phyloP scores from a whole-genome alignment of 2,329 filamentous ascomycete genomes.

The Rhynchosporium agropyri region DNA sequence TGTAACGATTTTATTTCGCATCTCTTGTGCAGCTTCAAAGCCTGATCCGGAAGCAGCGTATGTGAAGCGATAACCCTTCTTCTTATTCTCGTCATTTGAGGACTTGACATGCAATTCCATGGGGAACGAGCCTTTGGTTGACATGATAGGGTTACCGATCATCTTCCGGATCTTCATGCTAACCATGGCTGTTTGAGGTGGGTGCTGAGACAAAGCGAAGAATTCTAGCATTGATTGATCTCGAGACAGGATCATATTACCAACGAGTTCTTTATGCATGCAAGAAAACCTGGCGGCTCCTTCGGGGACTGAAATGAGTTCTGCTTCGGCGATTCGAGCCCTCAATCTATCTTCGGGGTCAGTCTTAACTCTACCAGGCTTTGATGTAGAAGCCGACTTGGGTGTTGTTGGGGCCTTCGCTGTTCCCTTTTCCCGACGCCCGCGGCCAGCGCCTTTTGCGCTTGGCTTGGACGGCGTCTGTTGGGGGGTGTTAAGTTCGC shows the following conservation, averaged over 20 bases:
- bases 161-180: constrained; percentile 31
- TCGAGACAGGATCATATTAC: constrained; percentile 37
- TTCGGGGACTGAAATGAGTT: constrained; percentile 26
- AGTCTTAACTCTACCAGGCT: neutral
- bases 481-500: neutral
- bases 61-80: constrained; percentile 35
- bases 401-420: neutral
- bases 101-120: constrained; percentile 39
- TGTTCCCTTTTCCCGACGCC: neutral
- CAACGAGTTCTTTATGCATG: constrained; percentile 30
- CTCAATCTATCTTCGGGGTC: constrained; percentile 8
- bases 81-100: constrained; percentile 19
- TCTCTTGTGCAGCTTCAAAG: constrained; percentile 31
- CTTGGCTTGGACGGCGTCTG: neutral
- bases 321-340: constrained; percentile 16
- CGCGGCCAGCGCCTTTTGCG: neutral
- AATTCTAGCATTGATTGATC: constrained; percentile 36
- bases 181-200: constrained; percentile 26
- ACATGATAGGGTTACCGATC: constrained; percentile 35
- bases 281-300: constrained; percentile 30
- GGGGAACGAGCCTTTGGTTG: constrained; percentile 37
- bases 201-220: constrained; percentile 23
- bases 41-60: constrained; percentile 27
- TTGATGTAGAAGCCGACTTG: neutral
- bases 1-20: constrained; percentile 39